Evolutionary conservation across 2,329 filamentous ascomycete genomes (phyloP), one percentile per base, ranked within the genome.

Genomic region (Fusarium aywerte): DNA sequence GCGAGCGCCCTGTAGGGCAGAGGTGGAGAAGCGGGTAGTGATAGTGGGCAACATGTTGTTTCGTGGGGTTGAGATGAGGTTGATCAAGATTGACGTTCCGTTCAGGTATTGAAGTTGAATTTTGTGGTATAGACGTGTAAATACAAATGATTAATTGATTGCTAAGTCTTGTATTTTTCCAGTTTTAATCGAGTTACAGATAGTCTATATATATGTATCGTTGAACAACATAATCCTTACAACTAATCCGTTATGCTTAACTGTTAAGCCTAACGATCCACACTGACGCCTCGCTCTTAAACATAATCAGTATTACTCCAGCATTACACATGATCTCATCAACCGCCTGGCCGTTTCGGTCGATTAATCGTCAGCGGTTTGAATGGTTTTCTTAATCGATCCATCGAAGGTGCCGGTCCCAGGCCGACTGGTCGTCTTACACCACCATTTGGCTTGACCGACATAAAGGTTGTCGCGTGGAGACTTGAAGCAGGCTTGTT

Each of bases 291-390:
- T 56, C 31, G 52, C 58, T 52, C 25, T 27, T 27, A 44, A 61
- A 60, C 58, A 50, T 47, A 38, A 23, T 21, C 21, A 47, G 9
- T 38, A 48, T 52, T 50, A 52, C 35, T 55, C 21, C n/a, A 54
- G 10, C 50, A 50, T 64, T 32, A 54, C 44, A 42, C 35, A 50
- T 58, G 18, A 60, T 38, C 33, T 21, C 40, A 43, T 69, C 58
- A 70, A 35, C 48, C 58, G 33, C 55, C 47, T 15, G 73, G 76
- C 4, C 73, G 73, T 45, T 66, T 60, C 18, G 77, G 76, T 29
- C 83, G 79, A 58, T 82, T 84, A 20, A 87, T 82, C 12, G 84
- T 87, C 68, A 87, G 76, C 40, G 83, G 84, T 75, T 85, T 87
- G 58, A 88, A 88, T 7, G 86, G 86, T 71, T 82, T 86, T 54